Evolutionary conservation across 2,329 filamentous ascomycete species (phyloP).

Genomic region (Xylaria sp.): DNA sequence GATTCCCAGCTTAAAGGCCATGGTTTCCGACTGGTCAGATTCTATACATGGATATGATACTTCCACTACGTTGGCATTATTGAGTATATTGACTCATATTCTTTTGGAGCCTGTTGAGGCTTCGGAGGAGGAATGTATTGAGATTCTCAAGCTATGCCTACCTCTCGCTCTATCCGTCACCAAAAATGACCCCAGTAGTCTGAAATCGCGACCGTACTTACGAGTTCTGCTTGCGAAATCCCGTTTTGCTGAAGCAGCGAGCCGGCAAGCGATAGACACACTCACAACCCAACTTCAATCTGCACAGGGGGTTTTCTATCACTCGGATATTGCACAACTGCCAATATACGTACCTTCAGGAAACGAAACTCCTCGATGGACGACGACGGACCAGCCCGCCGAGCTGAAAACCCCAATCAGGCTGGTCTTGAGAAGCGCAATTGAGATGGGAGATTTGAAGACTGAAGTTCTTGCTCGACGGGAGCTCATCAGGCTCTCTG

Average conservation of each 20-base stretch:
- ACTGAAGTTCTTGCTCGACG: conserved; percentile 37
- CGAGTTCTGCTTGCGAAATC: conserved; percentile 41
- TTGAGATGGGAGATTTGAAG: conserved; percentile 36
- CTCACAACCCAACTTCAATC: conserved; percentile 30
- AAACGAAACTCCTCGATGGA: conserved; percentile 41
- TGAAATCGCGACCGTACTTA: conserved; percentile 40
- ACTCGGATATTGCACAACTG: conserved; percentile 25
- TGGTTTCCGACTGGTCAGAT: conserved; percentile 39
- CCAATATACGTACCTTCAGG: conserved; percentile 38
- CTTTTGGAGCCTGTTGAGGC: conserved; percentile 25
- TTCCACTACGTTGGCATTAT: conserved; percentile 40
- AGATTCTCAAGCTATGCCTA: conserved; percentile 29
- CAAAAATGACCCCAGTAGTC: conserved; percentile 37
- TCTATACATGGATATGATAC: conserved; percentile 35
- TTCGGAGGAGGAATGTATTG: conserved; percentile 22
- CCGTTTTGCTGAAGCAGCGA: conserved; percentile 31
- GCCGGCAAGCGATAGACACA: conserved; percentile 22
- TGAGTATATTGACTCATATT: conserved; percentile 39
- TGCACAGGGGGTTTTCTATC: conserved; percentile 27
- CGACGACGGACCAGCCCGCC: conserved; percentile 17
- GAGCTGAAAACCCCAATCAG: conserved; percentile 31
- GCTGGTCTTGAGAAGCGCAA: conserved; percentile 33
- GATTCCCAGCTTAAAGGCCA: conserved; percentile 23
- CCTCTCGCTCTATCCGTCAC: conserved; percentile 38
- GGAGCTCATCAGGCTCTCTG: conserved; percentile 38